These are phyloP conservation scores for Hevea brasiliensis DNA, from an alignment of 345 rosid genomes.

Conservation along the genomic window DNA sequence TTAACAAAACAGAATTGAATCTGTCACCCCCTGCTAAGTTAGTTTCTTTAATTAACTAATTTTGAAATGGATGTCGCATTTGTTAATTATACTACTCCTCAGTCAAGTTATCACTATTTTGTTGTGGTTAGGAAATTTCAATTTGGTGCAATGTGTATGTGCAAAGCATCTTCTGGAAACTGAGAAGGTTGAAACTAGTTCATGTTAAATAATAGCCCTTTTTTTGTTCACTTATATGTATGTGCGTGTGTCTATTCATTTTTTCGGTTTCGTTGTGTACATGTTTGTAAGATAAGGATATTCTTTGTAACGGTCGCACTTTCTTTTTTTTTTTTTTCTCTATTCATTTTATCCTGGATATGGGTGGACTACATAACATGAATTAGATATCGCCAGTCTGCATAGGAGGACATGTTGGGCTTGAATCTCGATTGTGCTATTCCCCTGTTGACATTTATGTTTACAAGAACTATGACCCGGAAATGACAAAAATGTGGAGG, in stretches of 20 bases:
- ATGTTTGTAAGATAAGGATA: neutral
- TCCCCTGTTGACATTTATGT: neutral
- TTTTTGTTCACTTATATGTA: too few species aligned
- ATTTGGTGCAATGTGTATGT: neutral
- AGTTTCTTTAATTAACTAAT: neutral
- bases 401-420: neutral
- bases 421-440: neutral
- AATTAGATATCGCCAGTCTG: neutral
- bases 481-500: neutral
- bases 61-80: neutral
- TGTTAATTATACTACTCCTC: too few species aligned
- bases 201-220: neutral
- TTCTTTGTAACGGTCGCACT: neutral
- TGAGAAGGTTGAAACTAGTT: neutral
- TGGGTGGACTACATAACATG: neutral
- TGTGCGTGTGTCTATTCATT: too few species aligned
- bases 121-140: too few species aligned
- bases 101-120: too few species aligned
- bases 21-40: neutral
- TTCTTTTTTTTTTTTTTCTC: neutral
- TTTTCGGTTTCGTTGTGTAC: neutral
- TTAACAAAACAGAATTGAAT: conserved; percentile 51
- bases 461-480: neutral
- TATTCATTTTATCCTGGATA: too few species aligned
- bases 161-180: neutral